Conservation (phyloP, 352 stramenopile species). For the Phytophthora pinifolia region DNA sequence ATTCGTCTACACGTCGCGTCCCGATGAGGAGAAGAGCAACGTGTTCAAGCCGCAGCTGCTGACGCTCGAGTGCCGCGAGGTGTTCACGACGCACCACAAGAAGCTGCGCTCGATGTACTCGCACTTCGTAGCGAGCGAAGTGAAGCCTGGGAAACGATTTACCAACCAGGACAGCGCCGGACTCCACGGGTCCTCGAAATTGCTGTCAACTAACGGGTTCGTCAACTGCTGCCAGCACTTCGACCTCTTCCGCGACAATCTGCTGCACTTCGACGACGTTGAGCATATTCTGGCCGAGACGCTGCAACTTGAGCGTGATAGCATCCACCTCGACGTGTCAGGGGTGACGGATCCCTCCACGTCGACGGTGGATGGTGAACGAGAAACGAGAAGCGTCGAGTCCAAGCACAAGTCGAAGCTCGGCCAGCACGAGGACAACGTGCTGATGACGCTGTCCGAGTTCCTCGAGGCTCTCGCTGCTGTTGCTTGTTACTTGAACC, state of each 20-base stretch:
- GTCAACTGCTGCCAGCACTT: constrained; percentile 50
- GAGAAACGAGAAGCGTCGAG: not conserved
- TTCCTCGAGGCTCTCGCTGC: constrained; percentile 61
- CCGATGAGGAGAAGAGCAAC: constrained; percentile 44
- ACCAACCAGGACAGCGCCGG: constrained; percentile 9
- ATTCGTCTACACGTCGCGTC: constrained; percentile 50
- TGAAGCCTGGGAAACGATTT: constrained; percentile 2
- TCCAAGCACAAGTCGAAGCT: constrained; percentile 9
- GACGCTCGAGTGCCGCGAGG: constrained; percentile 45
- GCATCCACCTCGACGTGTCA: constrained; percentile 38
- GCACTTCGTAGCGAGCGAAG: constrained; percentile 36
- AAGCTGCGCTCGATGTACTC: constrained; percentile 44
- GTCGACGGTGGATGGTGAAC: not conserved
- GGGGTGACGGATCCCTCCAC: not conserved
- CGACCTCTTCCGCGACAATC: constrained; percentile 56
- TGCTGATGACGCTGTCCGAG: constrained; percentile 60
- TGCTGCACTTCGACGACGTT: constrained; percentile 62
- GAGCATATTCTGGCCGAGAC: constrained; percentile 62
- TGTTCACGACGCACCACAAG: constrained; percentile 54
- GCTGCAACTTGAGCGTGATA: constrained; percentile 60
- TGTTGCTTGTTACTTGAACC: constrained; percentile 59
- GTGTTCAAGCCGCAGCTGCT: constrained; percentile 56
- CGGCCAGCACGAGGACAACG: constrained; percentile 15
- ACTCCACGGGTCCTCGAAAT: constrained; percentile 16
- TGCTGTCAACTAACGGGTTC: constrained; percentile 55